Base-by-base conservation (phyloP, 192 early-diverging fungal genomes). In the Blastocladiella britannica region DNA sequence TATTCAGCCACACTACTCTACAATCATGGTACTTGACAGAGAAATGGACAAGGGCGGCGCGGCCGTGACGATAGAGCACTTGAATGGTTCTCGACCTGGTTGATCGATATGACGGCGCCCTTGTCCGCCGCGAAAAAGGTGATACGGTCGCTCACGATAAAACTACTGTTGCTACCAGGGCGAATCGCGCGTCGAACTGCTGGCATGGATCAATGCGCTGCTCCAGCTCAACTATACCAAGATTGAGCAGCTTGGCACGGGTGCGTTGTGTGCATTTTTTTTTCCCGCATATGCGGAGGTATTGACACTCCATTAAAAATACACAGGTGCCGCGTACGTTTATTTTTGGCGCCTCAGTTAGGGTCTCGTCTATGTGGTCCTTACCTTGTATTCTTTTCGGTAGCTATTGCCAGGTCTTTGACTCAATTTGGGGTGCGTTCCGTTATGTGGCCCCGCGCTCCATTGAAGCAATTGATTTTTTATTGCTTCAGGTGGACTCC, bases 201-300 rank as follows among this genome's bases (percentile, higher is more conserved):
- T 98, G n/a, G 79, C 74, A 18, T 96, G 94, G 94, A 62, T 93
- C 62, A 98, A 98, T 65, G 87, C 89, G 60, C 81, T 98, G 28
- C 77, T 91, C 57, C 82, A 88, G 60, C 70, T 92, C 56, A 83
- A 76, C 66, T 89, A 89, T 70, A 89, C 84, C 54, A 93, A 91
- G 60, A 77, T 98, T 12, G 93, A 98, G 70, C 91, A 96, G 63
- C 84, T 82, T 26, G 94, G 94, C 37, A 84, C 86, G 61, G 93
- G 85, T 84, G 80, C 62, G 55, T 25, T 24, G n/a, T 28, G 57
- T 15, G 24, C 28, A 63, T 43, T 29, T 9, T 18, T 24, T 63
- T 26, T 58, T 30, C 24, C 25, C 23, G 25, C 18, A 5, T 62
- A n/a, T n/a, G n/a, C 9, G n/a, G n/a, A 51, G 9, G 47, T 51